Percentiles rank a stretch among this genome's conserved stretches.
Evolutionary conservation across 1,284 basidiomycete genomes (phyloP).

Genomic region (Somion occarium): DNA sequence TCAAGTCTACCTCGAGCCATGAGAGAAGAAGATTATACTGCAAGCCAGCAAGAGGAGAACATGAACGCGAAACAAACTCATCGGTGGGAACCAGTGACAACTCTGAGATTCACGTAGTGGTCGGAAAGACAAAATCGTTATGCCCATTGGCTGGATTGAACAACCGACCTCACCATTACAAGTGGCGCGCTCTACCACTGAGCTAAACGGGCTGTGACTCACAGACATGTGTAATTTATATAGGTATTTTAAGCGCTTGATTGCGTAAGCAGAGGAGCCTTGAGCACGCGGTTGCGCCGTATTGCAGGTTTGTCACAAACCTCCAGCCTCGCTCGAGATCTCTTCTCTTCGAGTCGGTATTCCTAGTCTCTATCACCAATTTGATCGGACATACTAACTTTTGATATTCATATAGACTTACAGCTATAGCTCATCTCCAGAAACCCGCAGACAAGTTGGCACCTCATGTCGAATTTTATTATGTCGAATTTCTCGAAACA

Average conservation of each 20-base stretch:
- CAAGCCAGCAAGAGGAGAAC: too few species aligned
- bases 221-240: background rate
- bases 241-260: background rate
- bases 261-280: background rate
- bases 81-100: too few species aligned
- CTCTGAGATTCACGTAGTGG: too few species aligned
- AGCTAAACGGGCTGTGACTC: conserved; percentile 6
- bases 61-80: too few species aligned
- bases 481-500: conserved; percentile 68
- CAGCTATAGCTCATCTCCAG: conserved; percentile 3
- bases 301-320: background rate
- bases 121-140: too few species aligned
- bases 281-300: background rate
- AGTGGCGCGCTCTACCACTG: conserved; percentile 9
- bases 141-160: conserved; percentile 9
- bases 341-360: background rate
- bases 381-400: background rate
- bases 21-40: too few species aligned
- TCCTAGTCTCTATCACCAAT: background rate
- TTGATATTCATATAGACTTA: background rate
- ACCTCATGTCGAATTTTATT: conserved; percentile 64
- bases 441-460: conserved; percentile 58
- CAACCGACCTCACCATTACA: conserved; percentile 7
- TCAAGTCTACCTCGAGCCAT: too few species aligned
- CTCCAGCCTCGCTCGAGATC: background rate